Evolutionary conservation across 352 stramenopile genomes (phyloP).

Genomic region (Pythium dissotocum): DNA sequence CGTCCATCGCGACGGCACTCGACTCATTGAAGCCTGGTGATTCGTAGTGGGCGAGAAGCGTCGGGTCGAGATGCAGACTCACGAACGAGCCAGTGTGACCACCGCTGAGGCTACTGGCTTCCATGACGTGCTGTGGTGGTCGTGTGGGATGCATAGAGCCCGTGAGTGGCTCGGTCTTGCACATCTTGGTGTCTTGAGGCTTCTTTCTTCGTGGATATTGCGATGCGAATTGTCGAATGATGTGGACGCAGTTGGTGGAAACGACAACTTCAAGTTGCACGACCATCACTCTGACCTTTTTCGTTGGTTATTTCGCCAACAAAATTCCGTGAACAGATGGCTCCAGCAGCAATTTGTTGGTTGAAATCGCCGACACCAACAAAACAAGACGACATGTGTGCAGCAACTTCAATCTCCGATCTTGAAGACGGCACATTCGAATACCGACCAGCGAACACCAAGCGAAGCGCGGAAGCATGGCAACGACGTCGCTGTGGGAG

Average conservation of each 20-base stretch:
- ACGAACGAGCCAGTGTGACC: slow-evolving; percentile 3
- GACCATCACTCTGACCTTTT: slow-evolving; percentile 26
- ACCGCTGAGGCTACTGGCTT: neutral
- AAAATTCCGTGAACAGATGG: neutral
- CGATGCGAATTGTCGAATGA: slow-evolving; percentile 1
- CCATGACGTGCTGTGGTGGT: neutral
- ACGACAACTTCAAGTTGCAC: slow-evolving; percentile 18
- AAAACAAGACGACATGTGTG: neutral
- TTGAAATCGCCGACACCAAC: neutral
- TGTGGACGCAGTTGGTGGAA: neutral
- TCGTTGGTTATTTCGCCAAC: neutral
- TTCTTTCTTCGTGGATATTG: neutral
- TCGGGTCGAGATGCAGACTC: slow-evolving; percentile 21
- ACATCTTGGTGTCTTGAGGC: neutral
- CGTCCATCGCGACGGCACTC: slow-evolving; percentile 22
- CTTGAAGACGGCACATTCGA: neutral
- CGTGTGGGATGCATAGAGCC: neutral
- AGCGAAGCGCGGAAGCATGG: neutral
- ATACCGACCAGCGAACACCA: neutral
- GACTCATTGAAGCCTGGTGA: slow-evolving; percentile 26
- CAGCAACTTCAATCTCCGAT: slow-evolving; percentile 4
- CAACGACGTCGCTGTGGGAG: slow-evolving; percentile 20
- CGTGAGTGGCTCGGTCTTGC: neutral
- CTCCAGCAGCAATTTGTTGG: neutral
- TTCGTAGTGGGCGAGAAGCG: slow-evolving; percentile 20